Evolutionary conservation across 176 grass and related monocot species (phyloP).

Genomic region (Aegilops bicornis): DNA sequence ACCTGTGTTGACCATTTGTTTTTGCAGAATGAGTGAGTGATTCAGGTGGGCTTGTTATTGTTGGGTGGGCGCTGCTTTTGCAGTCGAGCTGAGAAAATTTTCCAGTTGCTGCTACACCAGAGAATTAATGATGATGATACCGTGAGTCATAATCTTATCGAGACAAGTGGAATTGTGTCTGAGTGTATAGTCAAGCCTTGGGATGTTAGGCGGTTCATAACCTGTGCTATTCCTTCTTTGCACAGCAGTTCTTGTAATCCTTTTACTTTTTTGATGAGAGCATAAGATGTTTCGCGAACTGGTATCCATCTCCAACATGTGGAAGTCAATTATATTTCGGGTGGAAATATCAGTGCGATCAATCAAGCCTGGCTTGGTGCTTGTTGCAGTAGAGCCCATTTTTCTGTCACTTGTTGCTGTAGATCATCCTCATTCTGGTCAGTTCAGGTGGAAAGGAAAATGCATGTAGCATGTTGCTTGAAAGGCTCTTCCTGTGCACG

Average conservation of each 20-base stretch:
- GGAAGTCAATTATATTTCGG: conserved; percentile 16
- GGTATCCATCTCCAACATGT: conserved; percentile 12
- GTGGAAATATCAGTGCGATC: not conserved
- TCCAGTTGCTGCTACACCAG: conserved; percentile 1
- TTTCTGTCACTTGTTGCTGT: not conserved
- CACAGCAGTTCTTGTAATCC: not conserved
- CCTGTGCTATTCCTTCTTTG: conserved; percentile 12
- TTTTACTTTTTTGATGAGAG: not conserved
- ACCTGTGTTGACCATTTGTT: not conserved
- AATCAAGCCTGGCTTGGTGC: not conserved
- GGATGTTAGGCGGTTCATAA: conserved; percentile 15
- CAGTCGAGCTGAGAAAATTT: conserved; percentile 15
- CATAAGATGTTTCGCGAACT: not conserved
- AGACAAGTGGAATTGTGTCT: conserved; percentile 21
- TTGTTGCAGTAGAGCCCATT: not conserved
- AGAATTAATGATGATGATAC: conserved; percentile 3
- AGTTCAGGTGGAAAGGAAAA: not conserved
- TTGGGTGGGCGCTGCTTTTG: not conserved
- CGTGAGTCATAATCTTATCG: not conserved
- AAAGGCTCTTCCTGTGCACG: too few relatives aligned
- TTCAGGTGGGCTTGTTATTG: not conserved
- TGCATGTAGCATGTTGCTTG: too few relatives aligned
- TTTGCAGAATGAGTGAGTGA: conserved; percentile 46
- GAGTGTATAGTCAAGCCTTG: conserved; percentile 41
- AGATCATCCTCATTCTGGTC: not conserved